Base-by-base conservation (phyloP, 179 eudicot species). In the Silene coronaria region DNA sequence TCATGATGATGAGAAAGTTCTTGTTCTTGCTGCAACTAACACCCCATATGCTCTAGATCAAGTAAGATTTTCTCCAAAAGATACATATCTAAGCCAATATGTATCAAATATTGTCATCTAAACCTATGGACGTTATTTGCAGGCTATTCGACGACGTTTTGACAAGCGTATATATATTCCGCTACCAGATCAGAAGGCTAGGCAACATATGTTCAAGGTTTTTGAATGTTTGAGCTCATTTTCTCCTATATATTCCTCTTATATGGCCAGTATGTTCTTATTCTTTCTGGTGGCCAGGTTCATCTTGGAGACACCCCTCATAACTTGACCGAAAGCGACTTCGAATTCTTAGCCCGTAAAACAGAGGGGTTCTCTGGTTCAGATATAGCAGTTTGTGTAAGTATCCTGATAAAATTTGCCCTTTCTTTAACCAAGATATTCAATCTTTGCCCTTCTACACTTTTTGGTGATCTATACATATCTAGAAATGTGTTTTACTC, bases 291-390 rank as follows among this genome's bases (percentile, higher is more conserved):
- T 84, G 69, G 77, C 48, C 80, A 95, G 97, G 99, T 95, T 77
- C 99, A 95, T 88, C 87, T 95, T 75, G 99, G 99, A 68, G 99
- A 95, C 82, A 95, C 99, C 24, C 99, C 99, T 48, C 89, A 95
- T 83, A 87, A 87, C 77, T 86, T 95, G 87, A 84, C 78, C 42
- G 99, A 95, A 85, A 88, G 96, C 76, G 99, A 95, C 72, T 91
- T 81, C 83, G 99, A 92, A 82, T 83, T 21, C 76, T 80, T 92
- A 77, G 99, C 87, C 76, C 88, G 87, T 72, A 92, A 82, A 80
- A 85, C 97, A 26, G 99, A 92, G 78, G 99, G 97, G 26, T 95
- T 86, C 84, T 95, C 99, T 74, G 99, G 99, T 83, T 95, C 99
- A 67, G 99, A 95, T 82, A 77, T 95, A 75, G 32, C 97, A 73